Conservation (phyloP, 208 protist species). For the Porcisia deanei region DNA sequence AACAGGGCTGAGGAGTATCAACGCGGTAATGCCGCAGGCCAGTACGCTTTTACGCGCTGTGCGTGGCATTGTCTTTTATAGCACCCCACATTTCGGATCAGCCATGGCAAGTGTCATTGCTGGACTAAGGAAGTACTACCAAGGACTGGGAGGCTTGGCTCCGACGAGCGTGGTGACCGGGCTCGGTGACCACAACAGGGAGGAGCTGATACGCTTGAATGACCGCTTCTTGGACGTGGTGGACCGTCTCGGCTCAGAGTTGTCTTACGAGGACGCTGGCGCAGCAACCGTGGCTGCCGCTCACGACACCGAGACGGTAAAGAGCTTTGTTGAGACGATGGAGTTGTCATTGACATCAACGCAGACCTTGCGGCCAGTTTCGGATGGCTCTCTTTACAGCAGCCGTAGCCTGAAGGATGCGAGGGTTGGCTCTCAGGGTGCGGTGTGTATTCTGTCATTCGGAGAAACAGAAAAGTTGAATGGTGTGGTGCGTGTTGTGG, state of each 20-base stretch:
- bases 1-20: not conserved
- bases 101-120: slow-evolving; percentile 61
- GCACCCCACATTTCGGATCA: slow-evolving; percentile 75
- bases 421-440: not conserved
- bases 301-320: not conserved
- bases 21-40: slow-evolving; percentile 12
- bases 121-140: slow-evolving; percentile 54
- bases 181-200: slow-evolving; percentile 61
- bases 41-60: slow-evolving; percentile 37
- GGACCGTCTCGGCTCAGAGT: slow-evolving; percentile 30
- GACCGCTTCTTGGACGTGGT: slow-evolving; percentile 58
- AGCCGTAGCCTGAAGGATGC: not conserved
- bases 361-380: not conserved
- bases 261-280: slow-evolving; percentile 1
- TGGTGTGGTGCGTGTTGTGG: slow-evolving; percentile 53
- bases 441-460: slow-evolving; percentile 51
- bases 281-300: not conserved
- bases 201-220: slow-evolving; percentile 43
- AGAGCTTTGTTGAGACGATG: slow-evolving; percentile 21
- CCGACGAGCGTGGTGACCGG: slow-evolving; percentile 59
- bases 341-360: slow-evolving; percentile 7
- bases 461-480: slow-evolving; percentile 57
- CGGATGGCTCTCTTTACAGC: not conserved
- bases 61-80: slow-evolving; percentile 72
- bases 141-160: slow-evolving; percentile 48